Percentiles rank a stretch among this genome's conserved stretches.
These are phyloP conservation scores for Pythium myriotylum DNA, from an alignment of 352 stramenopile species.

Conservation along the genomic window DNA sequence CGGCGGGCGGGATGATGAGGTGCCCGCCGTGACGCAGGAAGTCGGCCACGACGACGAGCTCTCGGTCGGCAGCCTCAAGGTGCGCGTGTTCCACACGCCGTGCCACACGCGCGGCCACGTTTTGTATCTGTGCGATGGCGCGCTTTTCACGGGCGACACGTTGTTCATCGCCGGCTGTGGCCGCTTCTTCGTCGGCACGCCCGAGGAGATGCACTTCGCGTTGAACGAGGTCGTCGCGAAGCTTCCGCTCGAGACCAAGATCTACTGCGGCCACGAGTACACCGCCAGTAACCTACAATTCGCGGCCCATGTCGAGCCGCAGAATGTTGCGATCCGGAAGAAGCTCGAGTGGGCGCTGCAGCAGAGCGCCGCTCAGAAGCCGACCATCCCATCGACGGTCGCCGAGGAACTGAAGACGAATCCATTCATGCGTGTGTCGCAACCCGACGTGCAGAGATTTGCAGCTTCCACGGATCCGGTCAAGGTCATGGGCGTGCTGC, in stretches of 20 bases:
- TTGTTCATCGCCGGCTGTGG: slow-evolving; percentile 92
- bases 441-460: slow-evolving; percentile 57
- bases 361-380: slow-evolving; percentile 40
- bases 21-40: slow-evolving; percentile 57
- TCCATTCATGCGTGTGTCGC: slow-evolving; percentile 76
- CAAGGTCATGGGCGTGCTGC: slow-evolving; percentile 59
- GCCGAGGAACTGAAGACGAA: slow-evolving; percentile 74
- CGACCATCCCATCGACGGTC: slow-evolving; percentile 91
- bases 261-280: slow-evolving; percentile 95
- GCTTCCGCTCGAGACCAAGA: slow-evolving; percentile 67
- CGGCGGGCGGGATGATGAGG: slow-evolving; percentile 65
- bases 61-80: slow-evolving; percentile 58
- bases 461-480: slow-evolving; percentile 44
- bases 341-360: slow-evolving; percentile 66
- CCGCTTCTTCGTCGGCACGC: slow-evolving; percentile 81
- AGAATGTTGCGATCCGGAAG: slow-evolving; percentile 68
- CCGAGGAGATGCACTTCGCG: slow-evolving; percentile 84
- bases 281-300: slow-evolving; percentile 90
- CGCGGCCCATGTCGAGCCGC: slow-evolving; percentile 86
- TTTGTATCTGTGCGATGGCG: slow-evolving; percentile 63
- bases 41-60: slow-evolving; percentile 72
- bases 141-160: slow-evolving; percentile 92
- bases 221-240: slow-evolving; percentile 77
- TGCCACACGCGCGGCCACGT: slow-evolving; percentile 93
- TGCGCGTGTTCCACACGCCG: slow-evolving; percentile 82